Evolutionary conservation across 1,139 yeast species (phyloP).

Genomic region (Suhomyces wounanorum): DNA sequence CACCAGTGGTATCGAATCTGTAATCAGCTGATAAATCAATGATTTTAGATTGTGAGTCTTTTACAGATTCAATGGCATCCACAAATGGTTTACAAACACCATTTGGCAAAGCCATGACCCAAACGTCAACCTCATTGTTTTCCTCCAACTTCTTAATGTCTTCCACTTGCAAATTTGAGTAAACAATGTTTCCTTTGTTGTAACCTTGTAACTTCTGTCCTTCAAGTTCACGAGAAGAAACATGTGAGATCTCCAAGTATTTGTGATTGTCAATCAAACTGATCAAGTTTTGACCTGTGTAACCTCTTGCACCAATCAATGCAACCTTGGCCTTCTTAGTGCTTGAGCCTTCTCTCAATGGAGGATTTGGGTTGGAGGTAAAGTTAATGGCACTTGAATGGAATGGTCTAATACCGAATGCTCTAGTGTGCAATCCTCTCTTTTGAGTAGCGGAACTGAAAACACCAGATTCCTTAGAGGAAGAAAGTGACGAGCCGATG

Average conservation of each 20-base stretch:
- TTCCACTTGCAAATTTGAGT: slow-evolving; percentile 84
- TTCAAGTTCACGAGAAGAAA: slow-evolving; percentile 89
- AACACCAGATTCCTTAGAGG: slow-evolving; percentile 43
- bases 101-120: slow-evolving; percentile 99
- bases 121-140: slow-evolving; percentile 79
- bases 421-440: slow-evolving; percentile 39
- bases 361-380: slow-evolving; percentile 69
- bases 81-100: slow-evolving; percentile 98
- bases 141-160: slow-evolving; percentile 80
- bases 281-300: slow-evolving; percentile 92
- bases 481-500: slow-evolving; percentile 41
- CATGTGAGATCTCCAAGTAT: slow-evolving; percentile 82
- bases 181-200: slow-evolving; percentile 73
- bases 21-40: slow-evolving; percentile 94
- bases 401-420: slow-evolving; percentile 28
- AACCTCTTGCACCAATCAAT: slow-evolving; percentile 97
- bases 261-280: slow-evolving; percentile 86
- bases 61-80: slow-evolving; percentile 78
- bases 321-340: slow-evolving; percentile 73
- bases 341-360: slow-evolving; percentile 62
- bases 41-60: slow-evolving; percentile 66
- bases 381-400: slow-evolving; percentile 23
- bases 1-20: slow-evolving; percentile 83
- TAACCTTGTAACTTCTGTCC: slow-evolving; percentile 89
- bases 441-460: slow-evolving; percentile 42